Evolutionary conservation across 495 filamentous ascomycete species (phyloP), one percentile per base, ranked within the genome.

Genomic region (Glarea lozoyensis): DNA sequence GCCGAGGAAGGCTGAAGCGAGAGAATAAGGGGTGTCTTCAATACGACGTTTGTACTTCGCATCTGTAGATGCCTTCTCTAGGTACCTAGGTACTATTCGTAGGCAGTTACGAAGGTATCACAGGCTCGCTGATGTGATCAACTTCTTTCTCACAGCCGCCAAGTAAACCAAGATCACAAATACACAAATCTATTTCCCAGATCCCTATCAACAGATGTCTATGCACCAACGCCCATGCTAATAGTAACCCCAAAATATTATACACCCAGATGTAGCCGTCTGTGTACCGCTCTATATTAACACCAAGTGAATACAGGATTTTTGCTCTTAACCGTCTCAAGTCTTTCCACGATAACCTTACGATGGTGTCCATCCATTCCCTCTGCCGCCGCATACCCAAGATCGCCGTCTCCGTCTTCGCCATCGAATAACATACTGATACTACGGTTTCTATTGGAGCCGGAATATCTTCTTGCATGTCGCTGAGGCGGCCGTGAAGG

Each of bases 291-390:
- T 25, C 12, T 24, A 11, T 20, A 41, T 73, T 67, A 96, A 73
- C 93, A 98, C 87, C 92, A 98, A 29, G 85, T 94, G 64, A 98
- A 98, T 11, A 98, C 86, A 12, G 92, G 92, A 60, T 93, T 92
- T 61, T 82, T 86, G 60, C 78, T 83, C 69, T 96, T 97, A 22
- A 98, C 90, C 37, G 88, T 82, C 68, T 97, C 92, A 40, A 98
- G 58, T 53, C 92, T 68, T 67, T 98, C 92, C 29, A 97, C 90
- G 69, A 97, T 97, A 30, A 98, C 93, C 63, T 88, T 89, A 46
- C 88, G 75, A 60, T 81, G 76, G 42, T 84, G 82, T 2, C 86
- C 84, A 59, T 95, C 88, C 82, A 88, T 85, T n/a, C 81, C 93
- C 59, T 85, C 84, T 1, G 88, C 89, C 10, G 86, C 93, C 7